phyloP scores from a whole-genome alignment of 768 basidiomycete species.

The Tulasnella sp. region DNA sequence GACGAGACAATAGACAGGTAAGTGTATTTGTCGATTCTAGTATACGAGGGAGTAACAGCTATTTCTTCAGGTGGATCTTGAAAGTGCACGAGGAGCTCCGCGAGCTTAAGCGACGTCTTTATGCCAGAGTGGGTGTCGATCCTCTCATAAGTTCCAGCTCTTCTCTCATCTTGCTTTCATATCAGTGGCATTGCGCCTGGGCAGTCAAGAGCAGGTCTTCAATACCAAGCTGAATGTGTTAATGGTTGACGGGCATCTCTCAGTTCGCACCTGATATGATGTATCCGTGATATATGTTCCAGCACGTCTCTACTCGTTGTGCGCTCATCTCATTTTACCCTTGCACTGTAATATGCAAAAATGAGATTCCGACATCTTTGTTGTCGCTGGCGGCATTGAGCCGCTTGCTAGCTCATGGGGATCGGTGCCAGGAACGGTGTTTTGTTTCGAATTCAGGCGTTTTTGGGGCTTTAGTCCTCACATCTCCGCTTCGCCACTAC shows the following conservation, averaged over 20 bases:
- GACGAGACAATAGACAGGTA: conserved; percentile 1
- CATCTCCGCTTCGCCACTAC: too few relatives aligned
- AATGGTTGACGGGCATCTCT: too few relatives aligned
- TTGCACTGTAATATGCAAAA: not conserved
- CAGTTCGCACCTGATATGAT: too few relatives aligned
- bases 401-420: too few relatives aligned
- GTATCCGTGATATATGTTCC: too few relatives aligned
- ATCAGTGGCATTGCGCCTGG: conserved; percentile 4
- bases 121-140: not conserved
- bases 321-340: too few relatives aligned
- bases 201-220: not conserved
- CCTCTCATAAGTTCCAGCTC: not conserved
- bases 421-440: too few relatives aligned
- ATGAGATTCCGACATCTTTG: not conserved
- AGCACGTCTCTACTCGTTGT: too few relatives aligned
- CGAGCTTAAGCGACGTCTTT: not conserved
- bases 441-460: not conserved
- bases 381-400: not conserved
- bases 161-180: not conserved
- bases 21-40: not conserved
- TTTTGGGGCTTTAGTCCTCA: too few relatives aligned
- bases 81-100: not conserved
- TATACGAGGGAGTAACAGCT: not conserved
- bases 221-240: not conserved
- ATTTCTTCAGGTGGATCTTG: not conserved